These are phyloP conservation scores for Pleurotus tuber-regium DNA, from an alignment of 768 basidiomycete genomes.

Conservation along the genomic window DNA sequence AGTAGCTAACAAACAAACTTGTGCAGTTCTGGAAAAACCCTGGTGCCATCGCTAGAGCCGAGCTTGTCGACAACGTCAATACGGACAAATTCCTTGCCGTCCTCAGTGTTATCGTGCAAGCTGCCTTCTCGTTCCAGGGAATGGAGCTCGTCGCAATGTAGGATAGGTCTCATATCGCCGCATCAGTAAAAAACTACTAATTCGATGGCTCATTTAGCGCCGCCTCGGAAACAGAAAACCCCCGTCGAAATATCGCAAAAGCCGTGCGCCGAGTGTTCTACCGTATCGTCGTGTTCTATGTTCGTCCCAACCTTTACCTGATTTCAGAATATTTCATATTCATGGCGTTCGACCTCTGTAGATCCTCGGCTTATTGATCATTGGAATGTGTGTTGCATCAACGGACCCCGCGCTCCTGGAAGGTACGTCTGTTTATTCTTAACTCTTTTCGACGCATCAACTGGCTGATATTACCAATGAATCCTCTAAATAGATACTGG, in stretches of 20 bases:
- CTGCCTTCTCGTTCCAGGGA: slow-evolving; percentile 74
- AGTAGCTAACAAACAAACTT: background rate
- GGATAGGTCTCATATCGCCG: background rate
- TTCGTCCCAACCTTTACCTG: too few species aligned
- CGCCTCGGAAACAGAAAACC: slow-evolving; percentile 73
- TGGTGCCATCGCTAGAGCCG: slow-evolving; percentile 48
- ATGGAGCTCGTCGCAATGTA: slow-evolving; percentile 73
- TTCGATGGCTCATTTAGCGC: slow-evolving; percentile 36
- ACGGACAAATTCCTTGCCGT: slow-evolving; percentile 45
- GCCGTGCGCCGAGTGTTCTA: slow-evolving; percentile 76
- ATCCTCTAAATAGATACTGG: slow-evolving; percentile 30
- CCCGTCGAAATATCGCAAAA: slow-evolving; percentile 73
- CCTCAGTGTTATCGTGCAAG: slow-evolving; percentile 42
- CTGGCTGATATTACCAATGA: too few species aligned
- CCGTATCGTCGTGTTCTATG: slow-evolving; percentile 77
- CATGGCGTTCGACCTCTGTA: slow-evolving; percentile 16
- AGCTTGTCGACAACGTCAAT: slow-evolving; percentile 37
- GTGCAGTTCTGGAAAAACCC: slow-evolving; percentile 68
- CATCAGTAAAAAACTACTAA: slow-evolving; percentile 4
- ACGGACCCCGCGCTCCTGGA: slow-evolving; percentile 52
- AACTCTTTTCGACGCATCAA: background rate
- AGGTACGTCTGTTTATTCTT: slow-evolving; percentile 13
- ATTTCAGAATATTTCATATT: too few species aligned
- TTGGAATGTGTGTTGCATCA: slow-evolving; percentile 77
- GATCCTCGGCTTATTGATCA: slow-evolving; percentile 67